phyloP scores from a whole-genome alignment of 129 eudicot genomes.

The Flaveria brownii region DNA sequence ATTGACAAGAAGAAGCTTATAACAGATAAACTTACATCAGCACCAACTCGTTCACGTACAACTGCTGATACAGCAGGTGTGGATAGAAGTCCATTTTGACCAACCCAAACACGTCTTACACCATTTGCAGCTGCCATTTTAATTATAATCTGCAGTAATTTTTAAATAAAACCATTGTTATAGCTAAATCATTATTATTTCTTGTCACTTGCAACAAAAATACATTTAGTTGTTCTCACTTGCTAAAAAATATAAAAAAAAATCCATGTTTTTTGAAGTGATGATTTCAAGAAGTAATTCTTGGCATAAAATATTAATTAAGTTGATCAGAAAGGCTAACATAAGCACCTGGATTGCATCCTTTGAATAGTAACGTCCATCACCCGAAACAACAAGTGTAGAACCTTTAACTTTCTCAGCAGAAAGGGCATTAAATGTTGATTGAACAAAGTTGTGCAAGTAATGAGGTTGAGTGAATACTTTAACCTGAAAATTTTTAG shows the following conservation, averaged over 20 bases:
- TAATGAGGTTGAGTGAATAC: conserved; percentile 90
- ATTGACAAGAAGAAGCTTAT: conserved; percentile 5
- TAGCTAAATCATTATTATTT: background rate
- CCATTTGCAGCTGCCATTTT: conserved; percentile 99
- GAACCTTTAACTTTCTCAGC: conserved; percentile 86
- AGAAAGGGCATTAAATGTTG: conserved; percentile 84
- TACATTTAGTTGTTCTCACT: background rate
- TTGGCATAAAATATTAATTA: background rate
- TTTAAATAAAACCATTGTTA: background rate
- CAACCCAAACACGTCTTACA: conserved; percentile 92
- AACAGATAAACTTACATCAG: conserved; percentile 67
- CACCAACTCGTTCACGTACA: conserved; percentile 85
- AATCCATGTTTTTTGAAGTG: too few species aligned
- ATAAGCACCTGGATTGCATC: conserved; percentile 81
- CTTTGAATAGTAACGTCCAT: conserved; percentile 89
- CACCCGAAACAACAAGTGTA: conserved; percentile 98
- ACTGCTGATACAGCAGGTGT: conserved; percentile 99
- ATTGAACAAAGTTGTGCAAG: conserved; percentile 87
- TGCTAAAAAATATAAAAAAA: too few species aligned
- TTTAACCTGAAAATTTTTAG: conserved; percentile 66
- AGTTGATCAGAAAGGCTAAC: background rate
- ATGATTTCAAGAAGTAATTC: background rate
- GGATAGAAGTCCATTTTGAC: conserved; percentile 82
- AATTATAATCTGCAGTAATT: conserved; percentile 65
- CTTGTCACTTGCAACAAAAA: conserved; percentile 12